Evolutionary conservation across 2,329 filamentous ascomycete genomes (phyloP).

Genomic region (Tolypocladium endophyticum): DNA sequence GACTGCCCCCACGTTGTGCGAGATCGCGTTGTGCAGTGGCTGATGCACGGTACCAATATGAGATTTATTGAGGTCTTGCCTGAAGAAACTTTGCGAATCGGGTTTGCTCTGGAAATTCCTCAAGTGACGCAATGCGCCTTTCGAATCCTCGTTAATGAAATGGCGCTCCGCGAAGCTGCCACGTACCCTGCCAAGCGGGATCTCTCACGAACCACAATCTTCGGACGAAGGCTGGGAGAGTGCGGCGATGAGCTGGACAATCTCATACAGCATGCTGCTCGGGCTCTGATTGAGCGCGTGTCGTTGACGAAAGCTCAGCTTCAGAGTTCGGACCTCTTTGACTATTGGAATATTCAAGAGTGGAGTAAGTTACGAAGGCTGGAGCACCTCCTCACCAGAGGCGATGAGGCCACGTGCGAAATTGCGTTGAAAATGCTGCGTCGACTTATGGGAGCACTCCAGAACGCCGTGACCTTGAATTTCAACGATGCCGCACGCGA

Average conservation of each 20-base stretch:
- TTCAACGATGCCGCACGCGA: slow-evolving; percentile 7
- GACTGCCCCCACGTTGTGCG: slow-evolving; percentile 35
- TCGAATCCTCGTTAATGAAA: slow-evolving; percentile 51
- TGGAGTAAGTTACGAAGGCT: slow-evolving; percentile 21
- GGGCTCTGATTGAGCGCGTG: slow-evolving; percentile 38
- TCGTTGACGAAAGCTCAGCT: slow-evolving; percentile 17
- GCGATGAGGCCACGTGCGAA: neutral
- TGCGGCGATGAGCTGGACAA: slow-evolving; percentile 45
- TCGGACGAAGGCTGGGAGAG: slow-evolving; percentile 34
- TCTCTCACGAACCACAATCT: slow-evolving; percentile 20
- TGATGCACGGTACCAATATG: slow-evolving; percentile 41
- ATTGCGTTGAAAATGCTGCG: slow-evolving; percentile 9
- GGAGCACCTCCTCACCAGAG: slow-evolving; percentile 13
- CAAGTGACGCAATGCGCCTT: slow-evolving; percentile 40
- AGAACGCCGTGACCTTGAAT: slow-evolving; percentile 6
- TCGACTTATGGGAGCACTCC: slow-evolving; percentile 11
- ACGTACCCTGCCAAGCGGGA: neutral
- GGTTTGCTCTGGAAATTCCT: slow-evolving; percentile 31
- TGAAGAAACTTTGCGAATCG: slow-evolving; percentile 50
- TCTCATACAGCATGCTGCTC: slow-evolving; percentile 47
- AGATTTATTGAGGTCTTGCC: slow-evolving; percentile 54
- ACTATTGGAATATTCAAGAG: slow-evolving; percentile 16
- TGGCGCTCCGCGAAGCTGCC: slow-evolving; percentile 36
- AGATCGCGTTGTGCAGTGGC: slow-evolving; percentile 46
- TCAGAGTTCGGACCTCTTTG: slow-evolving; percentile 20